Percentiles rank a stretch among this genome's conserved stretches.
Conservation (phyloP, 352 stramenopile genomes). For the Globisporangium radiosum region DNA sequence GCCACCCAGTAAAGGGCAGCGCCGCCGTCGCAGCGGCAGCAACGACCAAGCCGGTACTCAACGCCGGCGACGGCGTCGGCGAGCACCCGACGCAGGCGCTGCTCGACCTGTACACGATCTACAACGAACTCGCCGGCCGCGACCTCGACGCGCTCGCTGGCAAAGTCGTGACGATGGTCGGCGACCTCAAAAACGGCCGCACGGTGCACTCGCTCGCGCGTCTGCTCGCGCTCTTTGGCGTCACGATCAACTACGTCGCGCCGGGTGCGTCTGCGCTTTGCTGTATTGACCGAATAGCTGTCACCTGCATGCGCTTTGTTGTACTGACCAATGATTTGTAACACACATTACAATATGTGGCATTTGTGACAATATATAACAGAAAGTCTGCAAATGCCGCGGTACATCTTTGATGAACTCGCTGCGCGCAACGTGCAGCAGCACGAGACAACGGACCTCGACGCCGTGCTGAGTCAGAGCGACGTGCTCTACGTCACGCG, state of each 20-base stretch:
- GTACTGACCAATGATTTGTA: not conserved
- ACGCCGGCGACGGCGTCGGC: constrained; percentile 93
- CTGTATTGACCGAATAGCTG: not conserved
- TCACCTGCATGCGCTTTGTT: not conserved
- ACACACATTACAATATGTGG: not conserved
- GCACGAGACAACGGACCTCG: constrained; percentile 78
- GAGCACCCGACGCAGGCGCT: constrained; percentile 99
- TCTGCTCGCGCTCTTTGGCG: constrained; percentile 90
- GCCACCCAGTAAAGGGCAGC: constrained; percentile 90
- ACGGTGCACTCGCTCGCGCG: constrained; percentile 97
- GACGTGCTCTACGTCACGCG: constrained; percentile 99
- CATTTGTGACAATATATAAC: not conserved
- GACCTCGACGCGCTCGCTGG: constrained; percentile 45
- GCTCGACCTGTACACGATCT: constrained; percentile 98
- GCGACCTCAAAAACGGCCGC: constrained; percentile 98
- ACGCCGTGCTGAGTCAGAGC: constrained; percentile 85
- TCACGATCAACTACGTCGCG: constrained; percentile 91
- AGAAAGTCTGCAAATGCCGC: constrained; percentile 80
- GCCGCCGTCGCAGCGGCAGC: constrained; percentile 65
- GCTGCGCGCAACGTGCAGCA: constrained; percentile 69
- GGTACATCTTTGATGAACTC: constrained; percentile 76
- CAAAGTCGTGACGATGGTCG: constrained; percentile 95
- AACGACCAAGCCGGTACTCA: constrained; percentile 91
- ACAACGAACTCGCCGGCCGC: constrained; percentile 71
- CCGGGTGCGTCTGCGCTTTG: constrained; percentile 26